phyloP scores from a whole-genome alignment of 257 asterid genomes.

The Nicotiana sylvestris region DNA sequence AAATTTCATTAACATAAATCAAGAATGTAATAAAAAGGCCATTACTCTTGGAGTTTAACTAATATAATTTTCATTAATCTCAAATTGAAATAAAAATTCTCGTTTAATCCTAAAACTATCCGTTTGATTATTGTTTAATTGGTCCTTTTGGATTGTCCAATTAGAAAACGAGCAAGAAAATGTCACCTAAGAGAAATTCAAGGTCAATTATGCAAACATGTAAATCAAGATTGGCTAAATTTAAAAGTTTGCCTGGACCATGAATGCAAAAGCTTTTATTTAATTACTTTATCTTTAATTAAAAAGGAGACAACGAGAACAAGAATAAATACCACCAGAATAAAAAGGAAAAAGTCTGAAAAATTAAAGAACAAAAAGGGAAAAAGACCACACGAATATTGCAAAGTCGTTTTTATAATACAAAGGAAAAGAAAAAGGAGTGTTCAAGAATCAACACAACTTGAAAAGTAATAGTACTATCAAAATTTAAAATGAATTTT shows the following conservation, averaged over 20 bases:
- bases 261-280: not conserved
- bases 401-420: not conserved
- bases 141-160: not conserved
- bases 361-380: not conserved
- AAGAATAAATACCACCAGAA: not conserved
- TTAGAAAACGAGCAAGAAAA: too few species aligned
- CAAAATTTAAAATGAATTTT: too few species aligned
- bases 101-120: too few species aligned
- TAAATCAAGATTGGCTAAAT: not conserved
- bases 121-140: too few species aligned
- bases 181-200: not conserved
- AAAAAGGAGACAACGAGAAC: not conserved
- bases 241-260: not conserved
- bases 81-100: not conserved
- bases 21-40: too few species aligned
- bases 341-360: not conserved
- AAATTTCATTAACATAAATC: not conserved
- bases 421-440: not conserved
- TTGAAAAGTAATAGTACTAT: too few species aligned
- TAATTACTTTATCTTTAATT: not conserved
- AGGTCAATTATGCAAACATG: not conserved
- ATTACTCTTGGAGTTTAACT: not conserved
- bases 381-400: not conserved
- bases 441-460: too few species aligned
- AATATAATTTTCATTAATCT: too few species aligned